phyloP scores from a whole-genome alignment of 192 early-diverging fungal species.

The Backusella luteola region DNA sequence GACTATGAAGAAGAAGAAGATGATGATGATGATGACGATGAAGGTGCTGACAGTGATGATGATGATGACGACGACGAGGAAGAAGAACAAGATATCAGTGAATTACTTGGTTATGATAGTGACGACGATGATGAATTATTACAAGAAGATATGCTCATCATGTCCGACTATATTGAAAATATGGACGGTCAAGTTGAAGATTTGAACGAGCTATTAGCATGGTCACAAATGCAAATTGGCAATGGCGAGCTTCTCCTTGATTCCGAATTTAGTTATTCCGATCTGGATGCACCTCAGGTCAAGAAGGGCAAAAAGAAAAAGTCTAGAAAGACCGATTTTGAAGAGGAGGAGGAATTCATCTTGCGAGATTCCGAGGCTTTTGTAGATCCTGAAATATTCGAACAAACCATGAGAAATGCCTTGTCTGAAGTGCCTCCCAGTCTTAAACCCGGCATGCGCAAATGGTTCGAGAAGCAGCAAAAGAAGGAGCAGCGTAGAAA shows the following conservation, averaged over 20 bases:
- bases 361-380: background rate
- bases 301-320: constrained; percentile 1
- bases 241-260: constrained; percentile 3
- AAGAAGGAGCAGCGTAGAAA: background rate
- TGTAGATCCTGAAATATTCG: constrained; percentile 10
- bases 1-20: constrained; percentile 7
- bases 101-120: background rate
- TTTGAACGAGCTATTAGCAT: constrained; percentile 14
- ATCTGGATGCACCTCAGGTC: background rate
- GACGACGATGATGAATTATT: constrained; percentile 13
- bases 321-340: background rate
- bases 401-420: constrained; percentile 11
- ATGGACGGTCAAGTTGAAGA: constrained; percentile 4
- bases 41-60: background rate
- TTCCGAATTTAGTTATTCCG: background rate
- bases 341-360: constrained; percentile 10
- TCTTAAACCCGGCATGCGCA: constrained; percentile 20
- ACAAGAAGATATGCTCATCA: constrained; percentile 19
- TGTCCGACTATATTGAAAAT: constrained; percentile 35
- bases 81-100: background rate
- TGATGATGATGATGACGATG: background rate
- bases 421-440: constrained; percentile 19
- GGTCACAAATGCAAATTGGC: constrained; percentile 3
- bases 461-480: constrained; percentile 16
- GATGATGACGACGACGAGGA: background rate